Percentiles rank a stretch among this genome's conserved stretches.
Conservation (phyloP, 2,329 filamentous ascomycete genomes). For the Leptographium wingfieldii region DNA sequence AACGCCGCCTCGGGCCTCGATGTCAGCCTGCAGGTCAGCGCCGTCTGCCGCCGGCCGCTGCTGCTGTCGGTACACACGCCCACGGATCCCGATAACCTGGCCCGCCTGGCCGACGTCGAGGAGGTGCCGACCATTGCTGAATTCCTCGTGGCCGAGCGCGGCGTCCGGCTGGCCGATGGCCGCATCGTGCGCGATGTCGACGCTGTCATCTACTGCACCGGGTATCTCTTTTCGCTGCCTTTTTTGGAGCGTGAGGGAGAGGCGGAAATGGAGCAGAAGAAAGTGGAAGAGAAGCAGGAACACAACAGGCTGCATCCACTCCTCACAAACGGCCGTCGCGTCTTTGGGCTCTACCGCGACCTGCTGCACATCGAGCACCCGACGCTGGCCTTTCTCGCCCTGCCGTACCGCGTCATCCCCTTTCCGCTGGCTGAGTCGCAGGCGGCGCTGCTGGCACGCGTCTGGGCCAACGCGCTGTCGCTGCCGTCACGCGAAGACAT, state of each 20-base stretch:
- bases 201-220: constrained; percentile 73
- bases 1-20: constrained; percentile 77
- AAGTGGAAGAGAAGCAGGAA: neutral
- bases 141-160: constrained; percentile 40
- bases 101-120: constrained; percentile 28
- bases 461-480: constrained; percentile 58
- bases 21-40: constrained; percentile 63
- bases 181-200: constrained; percentile 56
- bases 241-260: constrained; percentile 38
- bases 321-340: constrained; percentile 54
- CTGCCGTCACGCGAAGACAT: constrained; percentile 55
- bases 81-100: constrained; percentile 31
- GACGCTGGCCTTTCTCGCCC: constrained; percentile 61
- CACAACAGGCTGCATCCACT: constrained; percentile 20
- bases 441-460: constrained; percentile 59
- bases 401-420: constrained; percentile 78
- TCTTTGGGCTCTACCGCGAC: constrained; percentile 66
- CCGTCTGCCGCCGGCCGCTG: constrained; percentile 45
- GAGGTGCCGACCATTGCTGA: constrained; percentile 47
- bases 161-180: constrained; percentile 53
- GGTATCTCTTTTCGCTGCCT: constrained; percentile 75
- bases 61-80: constrained; percentile 49
- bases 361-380: constrained; percentile 64
- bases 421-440: constrained; percentile 74
- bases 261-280: no score